Conservation (phyloP, 495 filamentous ascomycete genomes). For the Neurospora sp. region DNA sequence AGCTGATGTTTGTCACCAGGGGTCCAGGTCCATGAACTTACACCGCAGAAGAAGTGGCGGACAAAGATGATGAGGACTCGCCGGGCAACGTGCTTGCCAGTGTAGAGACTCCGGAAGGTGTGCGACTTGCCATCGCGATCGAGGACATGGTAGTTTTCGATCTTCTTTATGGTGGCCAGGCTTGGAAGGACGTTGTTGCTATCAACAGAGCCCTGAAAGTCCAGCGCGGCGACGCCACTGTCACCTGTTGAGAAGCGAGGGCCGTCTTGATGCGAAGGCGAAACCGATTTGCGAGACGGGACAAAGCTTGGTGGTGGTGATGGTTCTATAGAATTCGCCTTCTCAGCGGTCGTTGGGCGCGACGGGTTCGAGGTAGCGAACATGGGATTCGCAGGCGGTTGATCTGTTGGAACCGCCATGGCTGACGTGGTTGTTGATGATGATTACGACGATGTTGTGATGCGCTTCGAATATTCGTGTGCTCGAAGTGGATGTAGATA, state of each 20-base stretch:
- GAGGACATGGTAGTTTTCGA: conserved; percentile 50
- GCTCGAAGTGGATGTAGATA: background rate
- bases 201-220: conserved; percentile 37
- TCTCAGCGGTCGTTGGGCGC: background rate
- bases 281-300: background rate
- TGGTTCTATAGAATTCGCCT: background rate
- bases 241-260: background rate
- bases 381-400: background rate
- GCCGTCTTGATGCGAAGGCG: background rate
- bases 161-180: conserved; percentile 33
- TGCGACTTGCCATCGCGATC: conserved; percentile 51
- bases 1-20: conserved; percentile 1
- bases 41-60: conserved; percentile 84
- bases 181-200: conserved; percentile 46
- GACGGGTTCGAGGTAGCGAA: background rate
- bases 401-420: conserved; percentile 1
- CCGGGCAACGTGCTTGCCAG: conserved; percentile 39
- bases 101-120: conserved; percentile 61
- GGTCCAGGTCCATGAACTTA: conserved; percentile 32
- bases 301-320: background rate
- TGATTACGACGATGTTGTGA: background rate
- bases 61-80: conserved; percentile 71
- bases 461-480: background rate
- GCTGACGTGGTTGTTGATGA: background rate
- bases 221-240: conserved; percentile 19